Percentiles rank a stretch among this genome's conserved stretches.
Evolutionary conservation across 2,329 filamentous ascomycete species (phyloP).

Genomic region (Calonectria multiphialidica): DNA sequence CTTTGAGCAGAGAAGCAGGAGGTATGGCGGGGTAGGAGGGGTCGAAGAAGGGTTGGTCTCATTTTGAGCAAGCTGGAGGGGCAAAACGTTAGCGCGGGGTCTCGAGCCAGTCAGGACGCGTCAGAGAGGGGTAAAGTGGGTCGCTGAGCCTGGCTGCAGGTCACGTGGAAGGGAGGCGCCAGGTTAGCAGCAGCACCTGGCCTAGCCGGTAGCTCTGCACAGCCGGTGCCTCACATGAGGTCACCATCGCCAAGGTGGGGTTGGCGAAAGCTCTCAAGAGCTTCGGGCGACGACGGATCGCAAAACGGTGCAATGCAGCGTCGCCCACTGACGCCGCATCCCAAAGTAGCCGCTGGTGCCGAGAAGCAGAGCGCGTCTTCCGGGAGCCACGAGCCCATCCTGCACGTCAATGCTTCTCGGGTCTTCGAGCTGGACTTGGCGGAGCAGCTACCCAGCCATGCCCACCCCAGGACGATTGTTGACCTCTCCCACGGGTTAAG

Average conservation of each 20-base stretch:
- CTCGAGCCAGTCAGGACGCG: slow-evolving; percentile 42
- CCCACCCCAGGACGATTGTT: slow-evolving; percentile 23
- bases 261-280: slow-evolving; percentile 17
- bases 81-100: slow-evolving; percentile 52
- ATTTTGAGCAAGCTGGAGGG: slow-evolving; percentile 58
- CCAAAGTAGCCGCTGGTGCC: slow-evolving; percentile 35
- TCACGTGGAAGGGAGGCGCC: slow-evolving; percentile 46
- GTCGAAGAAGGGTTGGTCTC: slow-evolving; percentile 59
- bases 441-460: slow-evolving; percentile 37
- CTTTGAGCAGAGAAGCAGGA: slow-evolving; percentile 53
- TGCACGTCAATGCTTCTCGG: slow-evolving; percentile 34
- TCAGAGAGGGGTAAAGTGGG: slow-evolving; percentile 21
- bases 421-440: slow-evolving; percentile 32
- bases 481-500: slow-evolving; percentile 30
- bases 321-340: background rate
- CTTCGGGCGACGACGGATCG: slow-evolving; percentile 15
- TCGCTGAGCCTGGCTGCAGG: slow-evolving; percentile 26
- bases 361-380: slow-evolving; percentile 19
- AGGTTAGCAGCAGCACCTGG: slow-evolving; percentile 4
- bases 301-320: background rate
- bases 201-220: slow-evolving; percentile 29
- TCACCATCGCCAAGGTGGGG: slow-evolving; percentile 37
- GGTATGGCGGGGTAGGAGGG: slow-evolving; percentile 61
- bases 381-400: slow-evolving; percentile 15
- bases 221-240: slow-evolving; percentile 37